A percentile compares a stretch with the other conserved stretches of the same genome.
phyloP scores from a whole-genome alignment of 2,329 filamentous ascomycete genomes.

The Hymenoscyphus infarciens region DNA sequence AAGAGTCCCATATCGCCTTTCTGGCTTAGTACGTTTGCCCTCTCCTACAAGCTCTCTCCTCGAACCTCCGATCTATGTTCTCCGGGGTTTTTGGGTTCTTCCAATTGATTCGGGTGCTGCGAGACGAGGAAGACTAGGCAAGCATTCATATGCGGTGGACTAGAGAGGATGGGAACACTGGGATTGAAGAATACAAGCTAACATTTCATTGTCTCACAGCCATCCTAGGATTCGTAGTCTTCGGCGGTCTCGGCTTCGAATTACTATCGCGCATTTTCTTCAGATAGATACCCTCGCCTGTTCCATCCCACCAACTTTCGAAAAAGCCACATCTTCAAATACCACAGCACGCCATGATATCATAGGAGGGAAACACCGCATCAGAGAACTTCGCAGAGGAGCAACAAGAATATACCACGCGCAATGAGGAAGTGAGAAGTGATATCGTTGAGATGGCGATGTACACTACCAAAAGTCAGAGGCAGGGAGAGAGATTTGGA shows the following conservation, averaged over 20 bases:
- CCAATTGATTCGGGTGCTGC: not conserved
- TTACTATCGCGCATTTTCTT: constrained; percentile 36
- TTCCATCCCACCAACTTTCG: not conserved
- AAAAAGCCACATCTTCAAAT: not conserved
- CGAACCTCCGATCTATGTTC: too few relatives aligned
- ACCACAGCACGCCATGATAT: not conserved
- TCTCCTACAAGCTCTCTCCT: too few relatives aligned
- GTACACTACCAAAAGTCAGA: too few relatives aligned
- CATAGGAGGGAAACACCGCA: not conserved
- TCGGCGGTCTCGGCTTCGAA: constrained; percentile 38
- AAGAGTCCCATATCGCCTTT: constrained; percentile 58
- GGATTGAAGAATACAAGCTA: not conserved
- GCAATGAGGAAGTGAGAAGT: too few relatives aligned
- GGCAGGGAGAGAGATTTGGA: too few relatives aligned
- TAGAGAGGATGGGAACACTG: not conserved
- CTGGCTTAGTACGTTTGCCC: constrained; percentile 54
- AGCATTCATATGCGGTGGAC: not conserved
- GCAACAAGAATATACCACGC: too few relatives aligned
- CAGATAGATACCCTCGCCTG: constrained; percentile 12
- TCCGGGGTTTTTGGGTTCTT: too few relatives aligned
- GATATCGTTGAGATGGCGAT: too few relatives aligned
- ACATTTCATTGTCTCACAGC: constrained; percentile 15
- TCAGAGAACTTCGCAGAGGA: too few relatives aligned
- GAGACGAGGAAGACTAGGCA: too few relatives aligned
- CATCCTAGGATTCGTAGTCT: constrained; percentile 35